Percentiles rank a stretch among this genome's conserved stretches.
These are phyloP conservation scores for Talaromyces sp. DNA, from an alignment of 2,329 filamentous ascomycete species.

Conservation along the genomic window DNA sequence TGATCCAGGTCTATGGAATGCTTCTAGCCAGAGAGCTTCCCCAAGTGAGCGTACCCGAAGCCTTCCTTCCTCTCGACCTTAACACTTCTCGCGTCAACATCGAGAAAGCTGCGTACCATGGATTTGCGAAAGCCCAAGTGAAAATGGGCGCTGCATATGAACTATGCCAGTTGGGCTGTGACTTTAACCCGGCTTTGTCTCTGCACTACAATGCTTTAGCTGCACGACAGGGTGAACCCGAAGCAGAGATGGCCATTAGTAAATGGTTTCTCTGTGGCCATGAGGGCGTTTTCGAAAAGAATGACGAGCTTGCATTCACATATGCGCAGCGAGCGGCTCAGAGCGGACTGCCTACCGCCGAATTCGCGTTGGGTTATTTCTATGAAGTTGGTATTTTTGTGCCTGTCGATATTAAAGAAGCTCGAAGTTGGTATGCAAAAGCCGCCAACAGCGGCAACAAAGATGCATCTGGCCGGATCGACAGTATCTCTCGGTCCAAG, in stretches of 20 bases:
- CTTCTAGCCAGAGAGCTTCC: constrained; percentile 85
- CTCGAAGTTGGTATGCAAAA: constrained; percentile 85
- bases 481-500: constrained; percentile 80
- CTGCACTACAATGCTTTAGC: constrained; percentile 95
- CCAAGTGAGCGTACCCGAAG: constrained; percentile 80
- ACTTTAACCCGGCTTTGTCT: constrained; percentile 90
- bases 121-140: constrained; percentile 92
- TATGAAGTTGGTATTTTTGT: constrained; percentile 94
- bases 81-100: constrained; percentile 80
- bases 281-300: constrained; percentile 90
- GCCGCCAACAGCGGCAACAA: constrained; percentile 90
- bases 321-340: constrained; percentile 87
- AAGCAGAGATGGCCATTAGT: constrained; percentile 93
- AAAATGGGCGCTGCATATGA: constrained; percentile 98
- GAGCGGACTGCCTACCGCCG: constrained; percentile 80
- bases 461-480: constrained; percentile 79
- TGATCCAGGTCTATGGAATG: constrained; percentile 76
- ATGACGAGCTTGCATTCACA: constrained; percentile 87
- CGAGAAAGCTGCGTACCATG: constrained; percentile 93
- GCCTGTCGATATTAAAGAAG: constrained; percentile 78
- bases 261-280: constrained; percentile 98
- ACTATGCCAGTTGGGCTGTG: constrained; percentile 87
- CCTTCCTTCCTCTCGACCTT: constrained; percentile 70
- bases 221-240: constrained; percentile 85
- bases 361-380: constrained; percentile 97